phyloP scores from a whole-genome alignment of 2,329 filamentous ascomycete species.

The Penicillium verrucosum region DNA sequence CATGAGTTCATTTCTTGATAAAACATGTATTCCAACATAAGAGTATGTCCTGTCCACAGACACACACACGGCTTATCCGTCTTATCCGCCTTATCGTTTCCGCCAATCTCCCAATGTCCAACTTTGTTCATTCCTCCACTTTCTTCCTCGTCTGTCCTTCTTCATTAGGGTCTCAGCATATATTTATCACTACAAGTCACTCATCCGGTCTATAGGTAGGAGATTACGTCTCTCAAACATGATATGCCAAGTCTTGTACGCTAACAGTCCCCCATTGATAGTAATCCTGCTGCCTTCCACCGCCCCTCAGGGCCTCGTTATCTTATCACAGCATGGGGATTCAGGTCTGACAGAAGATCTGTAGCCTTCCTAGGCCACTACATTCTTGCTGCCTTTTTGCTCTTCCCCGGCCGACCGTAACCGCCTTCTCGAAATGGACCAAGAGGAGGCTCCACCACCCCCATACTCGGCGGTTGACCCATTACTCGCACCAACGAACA shows the following conservation, averaged over 20 bases:
- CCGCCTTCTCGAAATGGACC: conserved; percentile 28
- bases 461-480: conserved; percentile 44
- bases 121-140: neutral
- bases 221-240: neutral
- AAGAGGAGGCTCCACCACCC: conserved; percentile 42
- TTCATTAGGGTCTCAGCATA: neutral
- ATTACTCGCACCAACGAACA: conserved; percentile 25
- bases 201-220: neutral
- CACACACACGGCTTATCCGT: neutral
- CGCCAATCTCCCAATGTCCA: neutral
- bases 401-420: neutral
- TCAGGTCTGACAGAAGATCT: conserved; percentile 14
- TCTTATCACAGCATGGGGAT: conserved; percentile 21
- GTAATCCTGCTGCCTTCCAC: conserved; percentile 35
- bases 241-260: conserved; percentile 1
- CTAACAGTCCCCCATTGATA: neutral
- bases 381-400: neutral
- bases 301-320: conserved; percentile 1
- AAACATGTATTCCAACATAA: neutral
- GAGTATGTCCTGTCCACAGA: neutral
- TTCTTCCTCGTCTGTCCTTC: neutral
- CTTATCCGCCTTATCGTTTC: neutral
- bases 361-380: conserved; percentile 6
- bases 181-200: neutral
- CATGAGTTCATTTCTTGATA: neutral